Base-by-base conservation (phyloP, 1,139 yeast genomes). In the Pichia sp. region DNA sequence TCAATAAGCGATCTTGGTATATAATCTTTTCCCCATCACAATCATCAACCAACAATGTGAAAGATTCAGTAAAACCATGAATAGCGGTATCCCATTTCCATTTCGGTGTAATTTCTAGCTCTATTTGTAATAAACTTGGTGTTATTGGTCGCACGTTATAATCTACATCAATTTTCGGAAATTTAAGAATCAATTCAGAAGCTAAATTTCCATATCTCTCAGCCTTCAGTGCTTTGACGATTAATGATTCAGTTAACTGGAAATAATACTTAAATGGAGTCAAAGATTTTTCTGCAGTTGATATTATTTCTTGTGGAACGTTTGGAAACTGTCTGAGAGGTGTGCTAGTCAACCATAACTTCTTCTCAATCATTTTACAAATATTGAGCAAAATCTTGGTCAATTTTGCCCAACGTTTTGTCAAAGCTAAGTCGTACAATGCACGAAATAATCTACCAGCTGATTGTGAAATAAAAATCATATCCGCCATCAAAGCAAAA, bases 371-470 rank as follows among this genome's bases (percentile, higher is more conserved):
- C 80, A 86, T 82, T 55, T 87, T 85, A 59, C 92, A 82, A 29
- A 90, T 55, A 47, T 79, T 79, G 11, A 89, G 68, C 1, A 85
- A 62, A 1, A 67, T 52, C 51, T 74, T 75, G 0, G 95, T 71
- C 23, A 86, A 64, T 8, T 71, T 63, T 0, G 96, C 74, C 95
- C 96, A 89, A 8, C 76, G 75, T 54, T 81, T 85, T 43, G 74
- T 70, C 40, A 87, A 56, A 9, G 87, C 76, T 26, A 92, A 78
- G 59, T 92, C 97, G 59, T 76, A 82, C 52, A 94, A 75, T 0
- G 98, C 97, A 43, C 97, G 68, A 44, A 90, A 69, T 36, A 94
- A 65, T 60, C 99, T 75, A 6, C 95, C 95, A 0, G 97, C 97
- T 33, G 95, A 87, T 61, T 92, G 98, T 0, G 94, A 86, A 35